phyloP scores from a whole-genome alignment of 768 basidiomycete genomes.

The Pleurotus djamor region DNA sequence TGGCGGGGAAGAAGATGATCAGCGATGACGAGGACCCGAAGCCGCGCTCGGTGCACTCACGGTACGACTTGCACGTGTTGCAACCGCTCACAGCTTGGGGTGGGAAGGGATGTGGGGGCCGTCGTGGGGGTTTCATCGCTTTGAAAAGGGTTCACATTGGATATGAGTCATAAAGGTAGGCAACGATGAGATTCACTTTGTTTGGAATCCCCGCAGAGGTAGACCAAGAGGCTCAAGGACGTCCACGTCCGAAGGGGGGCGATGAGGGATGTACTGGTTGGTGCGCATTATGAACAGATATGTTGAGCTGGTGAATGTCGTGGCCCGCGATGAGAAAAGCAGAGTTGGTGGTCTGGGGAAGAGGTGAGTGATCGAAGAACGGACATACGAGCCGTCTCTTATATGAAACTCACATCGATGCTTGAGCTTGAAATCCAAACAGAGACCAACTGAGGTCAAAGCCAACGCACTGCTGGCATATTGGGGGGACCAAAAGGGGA shows the following conservation, averaged over 20 bases:
- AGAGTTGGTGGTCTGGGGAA: background rate
- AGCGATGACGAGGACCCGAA: slow-evolving; percentile 2
- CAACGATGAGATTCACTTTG: slow-evolving; percentile 13
- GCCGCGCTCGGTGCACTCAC: background rate
- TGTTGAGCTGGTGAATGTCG: background rate
- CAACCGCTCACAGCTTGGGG: slow-evolving; percentile 15
- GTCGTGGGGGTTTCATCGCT: slow-evolving; percentile 30
- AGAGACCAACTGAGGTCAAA: slow-evolving; percentile 1
- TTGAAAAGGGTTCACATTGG: slow-evolving; percentile 8
- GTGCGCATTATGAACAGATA: background rate
- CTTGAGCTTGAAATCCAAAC: background rate
- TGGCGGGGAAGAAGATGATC: background rate
- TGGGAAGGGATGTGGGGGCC: slow-evolving; percentile 29
- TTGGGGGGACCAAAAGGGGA: slow-evolving; percentile 5
- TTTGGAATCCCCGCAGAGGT: slow-evolving; percentile 17
- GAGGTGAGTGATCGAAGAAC: slow-evolving; percentile 1
- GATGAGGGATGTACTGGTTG: background rate
- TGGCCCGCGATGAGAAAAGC: background rate
- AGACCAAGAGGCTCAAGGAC: slow-evolving; percentile 16
- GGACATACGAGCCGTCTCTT: slow-evolving; percentile 3
- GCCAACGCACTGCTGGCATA: slow-evolving; percentile 4
- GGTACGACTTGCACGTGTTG: slow-evolving; percentile 6
- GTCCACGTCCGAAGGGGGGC: slow-evolving; percentile 5
- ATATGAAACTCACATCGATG: slow-evolving; percentile 5
- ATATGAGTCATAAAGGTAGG: slow-evolving; percentile 8